phyloP scores from a whole-genome alignment of 2,329 filamentous ascomycete species.

The Chalaropsis thielavioides region DNA sequence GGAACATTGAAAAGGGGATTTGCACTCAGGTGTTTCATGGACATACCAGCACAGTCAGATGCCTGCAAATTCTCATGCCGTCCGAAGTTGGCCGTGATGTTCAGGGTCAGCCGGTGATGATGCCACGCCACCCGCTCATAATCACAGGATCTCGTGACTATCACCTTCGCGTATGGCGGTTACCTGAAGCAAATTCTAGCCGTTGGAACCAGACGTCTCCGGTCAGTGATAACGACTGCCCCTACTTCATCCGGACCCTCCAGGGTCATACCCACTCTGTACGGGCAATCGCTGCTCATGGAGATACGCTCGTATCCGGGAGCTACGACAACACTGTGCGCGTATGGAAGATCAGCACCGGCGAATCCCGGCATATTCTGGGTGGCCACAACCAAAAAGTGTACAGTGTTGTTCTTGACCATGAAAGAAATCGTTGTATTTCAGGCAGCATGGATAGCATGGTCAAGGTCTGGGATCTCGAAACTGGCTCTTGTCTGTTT shows the following conservation, averaged over 20 bases:
- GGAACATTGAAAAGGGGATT: slow-evolving; percentile 87
- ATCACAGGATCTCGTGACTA: slow-evolving; percentile 96
- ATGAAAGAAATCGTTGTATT: slow-evolving; percentile 84
- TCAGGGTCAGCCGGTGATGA: slow-evolving; percentile 65
- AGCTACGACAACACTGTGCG: slow-evolving; percentile 93
- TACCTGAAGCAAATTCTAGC: slow-evolving; percentile 66
- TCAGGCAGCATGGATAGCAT: slow-evolving; percentile 97
- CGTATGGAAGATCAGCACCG: slow-evolving; percentile 95
- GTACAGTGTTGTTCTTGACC: slow-evolving; percentile 90
- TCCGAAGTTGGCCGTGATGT: slow-evolving; percentile 56
- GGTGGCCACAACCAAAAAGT: slow-evolving; percentile 85
- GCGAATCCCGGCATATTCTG: slow-evolving; percentile 70
- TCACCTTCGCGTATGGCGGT: slow-evolving; percentile 82
- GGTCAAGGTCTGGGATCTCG: slow-evolving; percentile 94
- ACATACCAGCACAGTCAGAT: slow-evolving; percentile 92
- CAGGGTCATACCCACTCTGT: slow-evolving; percentile 85
- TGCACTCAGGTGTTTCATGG: slow-evolving; percentile 96
- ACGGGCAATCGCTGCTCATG: slow-evolving; percentile 85
- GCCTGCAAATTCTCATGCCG: slow-evolving; percentile 85
- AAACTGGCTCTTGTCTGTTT: slow-evolving; percentile 69
- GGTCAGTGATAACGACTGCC: slow-evolving; percentile 56
- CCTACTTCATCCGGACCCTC: slow-evolving; percentile 82
- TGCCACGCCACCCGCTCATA: slow-evolving; percentile 87
- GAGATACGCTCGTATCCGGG: slow-evolving; percentile 89
- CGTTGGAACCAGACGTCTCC: slow-evolving; percentile 67